Base-by-base conservation (phyloP, 1,284 basidiomycete genomes). In the Pseudozyma thailandica region DNA sequence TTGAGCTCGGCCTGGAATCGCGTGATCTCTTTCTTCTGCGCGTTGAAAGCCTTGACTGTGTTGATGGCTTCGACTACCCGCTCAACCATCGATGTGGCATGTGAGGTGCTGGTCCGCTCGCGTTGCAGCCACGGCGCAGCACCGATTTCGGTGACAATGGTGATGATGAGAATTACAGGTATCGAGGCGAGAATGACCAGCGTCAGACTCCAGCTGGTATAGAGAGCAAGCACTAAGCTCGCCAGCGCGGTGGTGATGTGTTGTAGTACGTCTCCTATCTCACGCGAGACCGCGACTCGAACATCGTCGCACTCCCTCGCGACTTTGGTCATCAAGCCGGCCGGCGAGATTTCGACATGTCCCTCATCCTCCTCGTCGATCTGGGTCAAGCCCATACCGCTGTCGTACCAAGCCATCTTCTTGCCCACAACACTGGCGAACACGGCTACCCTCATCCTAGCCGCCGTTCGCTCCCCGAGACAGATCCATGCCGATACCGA, bases 21-120 rank as follows among this genome's bases (percentile, higher is more conserved):
- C 4, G 82, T 58, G 8, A 85, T 83, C 77, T 97, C 93, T 78
- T 87, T 84, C 0, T 84, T 63, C 59, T 90, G 86, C 2, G 93
- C 93, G 83, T 96, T 98, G 87, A 95, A 96, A 0, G 92, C 92
- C 83, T 98, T 98, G 83, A 98, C 92, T 0, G 94, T 97, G 3
- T 91, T 85, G 74, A 98, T 94, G 39, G 91, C 88, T 10, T 88
- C 84, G 4, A 91, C 86, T 1, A 91, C 89, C 21, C 92, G 90
- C 70, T 95, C 91, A 64, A 94, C 86, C 54, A 91, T 87, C 4
- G 91, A 90, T 0, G 92, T 90, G 0, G 92, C 90, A 7, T 86
- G 85, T 12, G 90, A 89, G 4, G 90, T 88, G 8, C 89, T 87
- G 0, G 86, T 82, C 42, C 91, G 88, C 77, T 96, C 93, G 25